A percentile compares a stretch with the other conserved stretches of the same genome.
Evolutionary conservation across 176 grass and related monocot species (phyloP).

Genomic region (Metroxylon sagu): DNA sequence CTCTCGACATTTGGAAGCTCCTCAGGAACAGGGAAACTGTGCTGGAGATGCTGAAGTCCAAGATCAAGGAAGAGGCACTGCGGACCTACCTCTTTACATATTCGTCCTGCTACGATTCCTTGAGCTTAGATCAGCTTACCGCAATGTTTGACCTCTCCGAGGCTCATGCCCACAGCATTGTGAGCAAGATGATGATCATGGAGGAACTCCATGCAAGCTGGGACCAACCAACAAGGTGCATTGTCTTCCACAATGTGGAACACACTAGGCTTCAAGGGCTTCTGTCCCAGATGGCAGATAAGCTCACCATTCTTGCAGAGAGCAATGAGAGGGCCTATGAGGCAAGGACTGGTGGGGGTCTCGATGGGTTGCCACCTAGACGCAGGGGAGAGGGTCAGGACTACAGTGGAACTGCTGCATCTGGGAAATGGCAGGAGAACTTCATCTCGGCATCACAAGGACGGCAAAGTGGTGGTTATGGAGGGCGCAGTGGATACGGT

Average conservation of each 20-base stretch:
- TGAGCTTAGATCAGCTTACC: conserved; percentile 66
- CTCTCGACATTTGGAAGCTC: conserved; percentile 82
- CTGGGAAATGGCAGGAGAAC: conserved; percentile 79
- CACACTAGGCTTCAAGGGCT: conserved; percentile 84
- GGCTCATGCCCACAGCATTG: conserved; percentile 58
- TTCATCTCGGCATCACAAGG: conserved; percentile 43
- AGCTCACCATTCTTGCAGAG: conserved; percentile 73
- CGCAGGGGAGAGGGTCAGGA: conserved; percentile 66
- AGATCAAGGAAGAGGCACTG: conserved; percentile 89
- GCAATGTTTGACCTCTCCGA: conserved; percentile 84
- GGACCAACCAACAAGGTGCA: conserved; percentile 83
- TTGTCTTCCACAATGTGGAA: conserved; percentile 83
- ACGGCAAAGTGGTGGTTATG: conserved; percentile 15
- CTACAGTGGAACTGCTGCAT: conserved; percentile 12
- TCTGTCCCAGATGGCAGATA: conserved; percentile 90
- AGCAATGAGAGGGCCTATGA: conserved; percentile 87
- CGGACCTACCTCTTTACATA: conserved; percentile 85
- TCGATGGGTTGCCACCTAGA: conserved; percentile 60
- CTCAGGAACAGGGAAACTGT: conserved; percentile 76
- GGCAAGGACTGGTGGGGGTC: conserved; percentile 76
- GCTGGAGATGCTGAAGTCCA: conserved; percentile 73
- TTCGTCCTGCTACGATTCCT: conserved; percentile 57
- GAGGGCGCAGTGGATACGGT: conserved; percentile 43
- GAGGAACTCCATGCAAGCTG: conserved; percentile 86
- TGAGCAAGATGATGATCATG: conserved; percentile 94